phyloP scores from a whole-genome alignment of 257 asterid species.

The Plantago ovata region DNA sequence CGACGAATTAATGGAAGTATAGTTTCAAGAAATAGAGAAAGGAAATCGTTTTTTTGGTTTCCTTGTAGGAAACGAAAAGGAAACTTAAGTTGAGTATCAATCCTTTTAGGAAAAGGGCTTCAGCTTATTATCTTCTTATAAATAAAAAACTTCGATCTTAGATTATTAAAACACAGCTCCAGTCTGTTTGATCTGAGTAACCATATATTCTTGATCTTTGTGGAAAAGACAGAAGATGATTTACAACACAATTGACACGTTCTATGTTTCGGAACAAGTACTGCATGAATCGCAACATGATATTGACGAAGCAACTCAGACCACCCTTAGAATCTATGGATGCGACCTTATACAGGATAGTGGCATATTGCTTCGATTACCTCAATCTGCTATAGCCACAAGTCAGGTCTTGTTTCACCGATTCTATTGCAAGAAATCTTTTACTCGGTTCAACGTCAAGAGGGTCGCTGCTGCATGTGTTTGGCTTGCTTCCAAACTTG shows the following conservation, averaged over 20 bases:
- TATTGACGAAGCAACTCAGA: conserved; percentile 77
- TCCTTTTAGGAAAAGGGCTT: too few relatives aligned
- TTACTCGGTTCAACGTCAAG: conserved; percentile 89
- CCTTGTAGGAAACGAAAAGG: too few relatives aligned
- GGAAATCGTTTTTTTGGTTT: too few relatives aligned
- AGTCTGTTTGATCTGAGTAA: conserved; percentile 21
- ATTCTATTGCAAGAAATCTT: conserved; percentile 90
- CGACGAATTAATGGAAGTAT: too few relatives aligned
- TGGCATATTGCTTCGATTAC: conserved; percentile 85
- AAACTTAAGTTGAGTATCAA: too few relatives aligned
- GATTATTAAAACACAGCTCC: too few relatives aligned
- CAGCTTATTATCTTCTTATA: too few relatives aligned
- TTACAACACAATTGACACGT: conserved; percentile 85
- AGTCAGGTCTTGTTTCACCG: conserved; percentile 96
- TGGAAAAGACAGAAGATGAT: conserved; percentile 45
- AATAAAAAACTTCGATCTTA: too few relatives aligned
- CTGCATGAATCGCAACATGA: conserved; percentile 75
- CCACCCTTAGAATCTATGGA: conserved; percentile 80
- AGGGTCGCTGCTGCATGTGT: conserved; percentile 97
- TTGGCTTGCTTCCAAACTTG: conserved; percentile 99
- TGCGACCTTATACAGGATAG: conserved; percentile 96
- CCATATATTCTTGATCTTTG: conserved; percentile 16
- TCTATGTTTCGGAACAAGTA: conserved; percentile 77
- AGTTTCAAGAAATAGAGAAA: too few relatives aligned
- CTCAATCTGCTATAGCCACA: conserved; percentile 98